Evolutionary conservation across 306 rosid species (phyloP).

Genomic region (Parietaria judaica): DNA sequence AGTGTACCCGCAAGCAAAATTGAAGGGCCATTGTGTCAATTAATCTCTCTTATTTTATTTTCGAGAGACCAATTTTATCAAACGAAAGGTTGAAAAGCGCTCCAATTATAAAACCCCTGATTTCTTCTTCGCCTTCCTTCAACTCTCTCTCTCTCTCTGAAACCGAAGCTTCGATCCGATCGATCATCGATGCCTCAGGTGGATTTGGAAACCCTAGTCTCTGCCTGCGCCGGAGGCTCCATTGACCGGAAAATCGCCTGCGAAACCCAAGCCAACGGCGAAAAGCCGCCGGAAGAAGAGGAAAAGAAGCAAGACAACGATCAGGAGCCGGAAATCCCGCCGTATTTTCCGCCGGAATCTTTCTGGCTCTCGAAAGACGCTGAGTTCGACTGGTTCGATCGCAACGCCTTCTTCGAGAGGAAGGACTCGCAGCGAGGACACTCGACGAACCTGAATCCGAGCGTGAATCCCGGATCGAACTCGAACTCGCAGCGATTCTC

Average conservation of each 20-base stretch:
- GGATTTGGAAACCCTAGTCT: conserved; percentile 68
- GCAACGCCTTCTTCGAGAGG: conserved; percentile 68
- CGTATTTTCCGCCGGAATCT: conserved; percentile 73
- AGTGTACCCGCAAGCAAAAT: not conserved
- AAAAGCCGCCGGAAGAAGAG: conserved; percentile 7
- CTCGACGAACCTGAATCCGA: conserved; percentile 41
- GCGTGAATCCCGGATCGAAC: conserved; percentile 23
- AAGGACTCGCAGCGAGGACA: conserved; percentile 63
- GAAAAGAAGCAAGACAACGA: not conserved
- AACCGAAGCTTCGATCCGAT: not conserved
- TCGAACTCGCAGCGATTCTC: conserved; percentile 74
- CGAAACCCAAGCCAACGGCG: conserved; percentile 45
- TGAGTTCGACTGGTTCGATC: conserved; percentile 83
- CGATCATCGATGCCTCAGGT: conserved; percentile 53
- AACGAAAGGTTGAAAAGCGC: not conserved
- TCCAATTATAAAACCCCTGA: conserved; percentile 10
- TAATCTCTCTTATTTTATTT: not conserved
- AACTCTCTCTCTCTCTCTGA: conserved; percentile 1
- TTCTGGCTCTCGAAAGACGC: conserved; percentile 88
- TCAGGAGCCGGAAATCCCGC: conserved; percentile 28
- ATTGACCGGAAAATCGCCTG: conserved; percentile 59
- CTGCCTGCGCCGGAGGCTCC: conserved; percentile 61
- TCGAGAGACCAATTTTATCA: not conserved
- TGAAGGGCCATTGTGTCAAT: too few species aligned
- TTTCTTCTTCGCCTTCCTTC: conserved; percentile 8